Evolutionary conservation across 1,284 basidiomycete species (phyloP).

Genomic region (Austropuccinia psidii): DNA sequence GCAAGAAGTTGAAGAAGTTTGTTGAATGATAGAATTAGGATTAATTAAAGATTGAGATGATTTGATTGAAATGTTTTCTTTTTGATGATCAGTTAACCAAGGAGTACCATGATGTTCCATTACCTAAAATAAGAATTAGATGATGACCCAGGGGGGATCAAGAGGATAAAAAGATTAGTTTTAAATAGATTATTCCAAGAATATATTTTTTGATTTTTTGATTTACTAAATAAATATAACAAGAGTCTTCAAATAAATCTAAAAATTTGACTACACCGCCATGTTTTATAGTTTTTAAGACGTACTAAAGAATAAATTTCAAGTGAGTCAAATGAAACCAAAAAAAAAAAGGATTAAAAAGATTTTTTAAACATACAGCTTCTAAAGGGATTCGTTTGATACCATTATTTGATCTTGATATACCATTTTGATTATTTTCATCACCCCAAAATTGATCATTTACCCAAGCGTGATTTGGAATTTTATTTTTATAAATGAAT

Average conservation of each 20-base stretch:
- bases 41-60: conserved; percentile 15
- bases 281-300: conserved; percentile 45
- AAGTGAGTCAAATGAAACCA: not conserved
- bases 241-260: conserved; percentile 45
- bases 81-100: conserved; percentile 39
- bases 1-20: not conserved
- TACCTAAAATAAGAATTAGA: conserved; percentile 33
- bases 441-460: conserved; percentile 42
- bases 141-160: not conserved
- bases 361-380: not conserved
- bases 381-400: conserved; percentile 29
- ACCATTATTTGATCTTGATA: conserved; percentile 42
- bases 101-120: conserved; percentile 47
- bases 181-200: no score
- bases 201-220: not conserved
- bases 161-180: not conserved
- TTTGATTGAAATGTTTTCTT: conserved; percentile 25
- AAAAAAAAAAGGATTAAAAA: not conserved
- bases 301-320: conserved; percentile 38
- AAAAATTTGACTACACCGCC: conserved; percentile 45
- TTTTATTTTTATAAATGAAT: conserved; percentile 47
- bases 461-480: conserved; percentile 45
- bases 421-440: conserved; percentile 39
- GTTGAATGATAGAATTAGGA: not conserved
- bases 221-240: conserved; percentile 44